phyloP scores from a whole-genome alignment of 306 rosid species.

The Quercus cerris region DNA sequence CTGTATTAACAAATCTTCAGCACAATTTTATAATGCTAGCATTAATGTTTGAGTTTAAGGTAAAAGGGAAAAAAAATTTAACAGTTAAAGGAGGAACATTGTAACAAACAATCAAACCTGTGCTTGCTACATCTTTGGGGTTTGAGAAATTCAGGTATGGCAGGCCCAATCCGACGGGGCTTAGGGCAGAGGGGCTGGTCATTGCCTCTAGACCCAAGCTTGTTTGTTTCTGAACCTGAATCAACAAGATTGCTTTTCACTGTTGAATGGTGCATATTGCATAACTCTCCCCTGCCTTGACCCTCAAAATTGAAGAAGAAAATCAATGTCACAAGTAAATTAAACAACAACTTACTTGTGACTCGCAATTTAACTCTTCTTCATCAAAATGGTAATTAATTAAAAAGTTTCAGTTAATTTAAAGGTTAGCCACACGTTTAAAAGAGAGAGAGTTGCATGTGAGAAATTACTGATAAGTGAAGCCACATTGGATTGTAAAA shows the following conservation, averaged over 20 bases:
- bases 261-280: constrained; percentile 42
- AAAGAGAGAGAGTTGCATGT: constrained; percentile 20
- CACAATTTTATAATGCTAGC: not conserved
- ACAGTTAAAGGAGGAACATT: not conserved
- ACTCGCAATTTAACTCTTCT: constrained; percentile 25
- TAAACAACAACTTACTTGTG: constrained; percentile 28
- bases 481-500: constrained; percentile 32
- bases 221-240: constrained; percentile 37
- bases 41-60: not conserved
- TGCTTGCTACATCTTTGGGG: constrained; percentile 56
- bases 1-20: no score
- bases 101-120: constrained; percentile 36
- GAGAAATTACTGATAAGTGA: constrained; percentile 35
- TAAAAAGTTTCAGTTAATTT: constrained; percentile 19
- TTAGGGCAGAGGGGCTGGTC: constrained; percentile 75
- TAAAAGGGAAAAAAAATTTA: not conserved
- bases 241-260: constrained; percentile 55
- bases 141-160: constrained; percentile 63
- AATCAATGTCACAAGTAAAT: constrained; percentile 31
- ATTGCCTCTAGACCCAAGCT: constrained; percentile 27
- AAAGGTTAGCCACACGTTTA: constrained; percentile 46
- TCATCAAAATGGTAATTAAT: constrained; percentile 31
- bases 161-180: constrained; percentile 51
- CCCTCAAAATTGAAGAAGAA: constrained; percentile 15
- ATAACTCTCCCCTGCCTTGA: constrained; percentile 22